These are phyloP conservation scores for Aureobasidium sp. DNA, from an alignment of 2,329 filamentous ascomycete genomes.

Conservation along the genomic window DNA sequence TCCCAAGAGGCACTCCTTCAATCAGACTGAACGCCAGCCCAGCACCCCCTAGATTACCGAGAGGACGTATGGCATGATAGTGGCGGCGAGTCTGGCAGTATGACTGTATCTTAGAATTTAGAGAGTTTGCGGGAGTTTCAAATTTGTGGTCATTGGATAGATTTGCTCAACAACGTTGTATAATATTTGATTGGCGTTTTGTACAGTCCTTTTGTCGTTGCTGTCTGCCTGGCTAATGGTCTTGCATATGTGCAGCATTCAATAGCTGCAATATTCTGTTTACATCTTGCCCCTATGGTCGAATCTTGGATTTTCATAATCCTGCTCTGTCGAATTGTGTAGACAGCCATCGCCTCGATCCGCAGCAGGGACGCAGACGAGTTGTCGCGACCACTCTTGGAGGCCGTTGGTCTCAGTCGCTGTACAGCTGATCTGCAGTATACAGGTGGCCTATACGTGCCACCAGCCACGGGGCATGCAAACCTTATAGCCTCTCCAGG, in stretches of 20 bases:
- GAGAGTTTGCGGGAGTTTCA: not conserved
- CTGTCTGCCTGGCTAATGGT: not conserved
- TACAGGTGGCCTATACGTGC: not conserved
- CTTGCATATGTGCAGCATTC: not conserved
- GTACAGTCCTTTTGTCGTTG: not conserved
- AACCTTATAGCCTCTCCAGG: not conserved
- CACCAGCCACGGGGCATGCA: not conserved
- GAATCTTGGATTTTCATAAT: not conserved
- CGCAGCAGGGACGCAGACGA: not conserved
- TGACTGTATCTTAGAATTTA: not conserved
- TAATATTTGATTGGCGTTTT: not conserved
- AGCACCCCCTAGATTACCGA: constrained; percentile 4
- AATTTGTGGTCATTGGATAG: not conserved
- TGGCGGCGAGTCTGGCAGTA: not conserved
- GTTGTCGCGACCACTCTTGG: not conserved
- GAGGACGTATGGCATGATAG: constrained; percentile 4
- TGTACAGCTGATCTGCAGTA: not conserved
- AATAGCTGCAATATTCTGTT: not conserved
- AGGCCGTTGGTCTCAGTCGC: not conserved
- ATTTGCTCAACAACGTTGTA: not conserved
- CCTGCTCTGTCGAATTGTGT: not conserved
- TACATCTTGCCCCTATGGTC: not conserved
- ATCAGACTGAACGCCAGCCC: not conserved
- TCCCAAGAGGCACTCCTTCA: not conserved
- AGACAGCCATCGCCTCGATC: not conserved